phyloP scores from a whole-genome alignment of 257 asterid species.

The Coffea canephora region DNA sequence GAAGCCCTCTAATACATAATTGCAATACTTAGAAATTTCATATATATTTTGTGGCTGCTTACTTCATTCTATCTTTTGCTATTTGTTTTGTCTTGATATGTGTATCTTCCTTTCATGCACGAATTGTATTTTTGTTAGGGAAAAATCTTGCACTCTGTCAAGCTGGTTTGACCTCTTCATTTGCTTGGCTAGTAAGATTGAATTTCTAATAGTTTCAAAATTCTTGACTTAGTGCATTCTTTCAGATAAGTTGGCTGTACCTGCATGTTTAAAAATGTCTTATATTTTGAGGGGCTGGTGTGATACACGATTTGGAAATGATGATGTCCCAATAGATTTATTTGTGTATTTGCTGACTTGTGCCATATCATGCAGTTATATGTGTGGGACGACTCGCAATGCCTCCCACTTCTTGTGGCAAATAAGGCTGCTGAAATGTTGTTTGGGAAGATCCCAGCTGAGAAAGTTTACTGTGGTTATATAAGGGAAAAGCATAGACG shows the following conservation, averaged over 20 bases:
- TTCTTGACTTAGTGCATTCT: not conserved
- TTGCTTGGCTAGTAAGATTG: not conserved
- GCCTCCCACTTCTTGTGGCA: slow-evolving; percentile 50
- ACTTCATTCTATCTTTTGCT: no score
- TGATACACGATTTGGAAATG: not conserved
- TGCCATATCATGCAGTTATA: slow-evolving; percentile 44
- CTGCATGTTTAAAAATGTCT: not conserved
- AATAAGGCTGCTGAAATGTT: slow-evolving; percentile 63
- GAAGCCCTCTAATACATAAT: no score
- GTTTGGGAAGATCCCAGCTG: slow-evolving; percentile 58
- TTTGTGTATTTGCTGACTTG: slow-evolving; percentile 7
- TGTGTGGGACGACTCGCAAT: slow-evolving; percentile 58
- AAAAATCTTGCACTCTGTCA: not conserved
- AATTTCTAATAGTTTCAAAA: not conserved
- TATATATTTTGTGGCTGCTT: no score
- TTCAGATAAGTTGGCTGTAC: not conserved
- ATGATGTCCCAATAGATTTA: not conserved
- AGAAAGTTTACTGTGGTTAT: slow-evolving; percentile 46
- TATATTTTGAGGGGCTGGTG: not conserved
- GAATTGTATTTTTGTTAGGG: no score
- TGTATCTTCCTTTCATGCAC: no score
- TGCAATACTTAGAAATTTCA: no score
- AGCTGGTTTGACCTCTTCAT: not conserved
- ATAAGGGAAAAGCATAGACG: slow-evolving; percentile 28
- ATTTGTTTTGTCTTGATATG: no score